A percentile compares a stretch with the other conserved stretches of the same genome.
These are phyloP conservation scores for Kluyveromyces dobzhanskii DNA, from an alignment of 805 yeast genomes.

Conservation along the genomic window DNA sequence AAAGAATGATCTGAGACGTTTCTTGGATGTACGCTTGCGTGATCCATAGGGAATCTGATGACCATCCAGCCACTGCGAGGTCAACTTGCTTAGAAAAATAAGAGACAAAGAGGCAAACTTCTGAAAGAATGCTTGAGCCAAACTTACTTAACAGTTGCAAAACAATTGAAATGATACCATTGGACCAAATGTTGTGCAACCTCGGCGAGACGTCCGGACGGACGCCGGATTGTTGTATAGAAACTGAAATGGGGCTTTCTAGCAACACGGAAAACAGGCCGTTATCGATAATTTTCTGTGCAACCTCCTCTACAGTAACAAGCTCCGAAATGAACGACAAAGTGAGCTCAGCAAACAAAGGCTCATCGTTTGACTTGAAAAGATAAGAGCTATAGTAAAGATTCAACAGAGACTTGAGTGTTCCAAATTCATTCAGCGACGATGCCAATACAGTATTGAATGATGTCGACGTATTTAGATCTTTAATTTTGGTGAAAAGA, in stretches of 20 bases:
- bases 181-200: slow-evolving; percentile 76
- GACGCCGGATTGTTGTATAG: slow-evolving; percentile 59
- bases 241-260: slow-evolving; percentile 64
- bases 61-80: slow-evolving; percentile 62
- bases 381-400: slow-evolving; percentile 62
- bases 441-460: slow-evolving; percentile 44
- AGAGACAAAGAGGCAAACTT: slow-evolving; percentile 51
- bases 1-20: slow-evolving; percentile 56
- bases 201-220: slow-evolving; percentile 43
- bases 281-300: slow-evolving; percentile 52
- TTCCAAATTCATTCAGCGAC: slow-evolving; percentile 47
- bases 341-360: slow-evolving; percentile 63
- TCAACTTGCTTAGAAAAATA: slow-evolving; percentile 60
- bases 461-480: slow-evolving; percentile 38
- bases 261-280: slow-evolving; percentile 62
- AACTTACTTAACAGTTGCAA: slow-evolving; percentile 51
- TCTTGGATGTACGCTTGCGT: slow-evolving; percentile 51
- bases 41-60: slow-evolving; percentile 33
- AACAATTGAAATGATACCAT: slow-evolving; percentile 66
- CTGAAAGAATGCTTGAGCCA: slow-evolving; percentile 57
- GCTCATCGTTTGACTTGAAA: slow-evolving; percentile 51
- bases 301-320: slow-evolving; percentile 50
- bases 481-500: slow-evolving; percentile 50
- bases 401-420: slow-evolving; percentile 52
- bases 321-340: slow-evolving; percentile 63